Evolutionary conservation across 2,329 filamentous ascomycete species (phyloP), one percentile per base, ranked within the genome.

Genomic region (Pyrenophora teres): DNA sequence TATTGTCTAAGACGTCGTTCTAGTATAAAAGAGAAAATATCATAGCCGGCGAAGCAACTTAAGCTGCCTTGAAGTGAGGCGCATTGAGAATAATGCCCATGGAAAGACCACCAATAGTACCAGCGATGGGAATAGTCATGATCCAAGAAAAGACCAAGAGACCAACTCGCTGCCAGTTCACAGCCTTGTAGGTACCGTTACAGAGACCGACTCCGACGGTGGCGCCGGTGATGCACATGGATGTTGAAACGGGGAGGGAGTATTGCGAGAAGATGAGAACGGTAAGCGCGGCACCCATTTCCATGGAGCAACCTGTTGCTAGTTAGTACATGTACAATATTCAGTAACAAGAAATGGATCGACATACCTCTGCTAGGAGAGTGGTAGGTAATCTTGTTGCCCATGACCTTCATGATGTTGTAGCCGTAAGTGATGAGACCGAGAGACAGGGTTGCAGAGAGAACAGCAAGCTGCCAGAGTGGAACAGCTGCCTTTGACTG

Each of bases 341-440:
- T 7, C n/a, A 38, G 2, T 3, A 23, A 41, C n/a, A 3, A 3
- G 23, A 30, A 21, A 40, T n/a, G 6, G 16, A 12, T 23, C 21
- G 13, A 53, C 52, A 41, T 60, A 63, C 69, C 80, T 63, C 81
- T 69, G 58, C 73, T 78, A 4, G 81, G 81, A 3, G 81, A 83
- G 72, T 89, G 86, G 73, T 88, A 88, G 51, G 87, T 90, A 71
- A 89, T 86, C 75, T 88, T 88, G 80, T 91, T 92, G 46, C 88
- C 88, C 87, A 91, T 90, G 74, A 89, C 86, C 77, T 89, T 90
- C 87, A 91, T 91, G 76, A 91, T 91, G 78, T 91, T 90, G 78
- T 90, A 91, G 8, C 88, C 88, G 64, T 90, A 91, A 12, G 87
- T 90, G 67, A 86, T 79, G 50, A 91, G 80, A 61, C 88, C 88